These are phyloP conservation scores for Erysimum cheiranthoides DNA, from an alignment of 345 rosid species.

Conservation along the genomic window DNA sequence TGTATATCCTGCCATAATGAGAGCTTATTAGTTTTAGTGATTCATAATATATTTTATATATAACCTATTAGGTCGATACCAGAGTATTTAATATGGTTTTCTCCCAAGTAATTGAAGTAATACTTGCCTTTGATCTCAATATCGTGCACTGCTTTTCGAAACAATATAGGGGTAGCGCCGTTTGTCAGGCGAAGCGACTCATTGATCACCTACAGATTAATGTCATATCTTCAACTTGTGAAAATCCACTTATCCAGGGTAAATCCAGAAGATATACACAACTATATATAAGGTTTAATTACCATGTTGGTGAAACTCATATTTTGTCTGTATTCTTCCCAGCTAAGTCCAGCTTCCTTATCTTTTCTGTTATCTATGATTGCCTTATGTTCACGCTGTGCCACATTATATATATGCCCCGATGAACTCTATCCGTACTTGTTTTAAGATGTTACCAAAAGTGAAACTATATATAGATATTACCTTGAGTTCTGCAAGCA, in stretches of 20 bases:
- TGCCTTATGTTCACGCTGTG: constrained; percentile 31
- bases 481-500: constrained; percentile 40
- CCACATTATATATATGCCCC: neutral
- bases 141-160: constrained; percentile 52
- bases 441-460: neutral
- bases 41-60: no score
- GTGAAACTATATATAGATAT: neutral
- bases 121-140: constrained; percentile 48
- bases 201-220: constrained; percentile 39
- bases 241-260: neutral
- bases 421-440: neutral
- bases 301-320: constrained; percentile 57
- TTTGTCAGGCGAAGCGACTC: constrained; percentile 53
- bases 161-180: constrained; percentile 30
- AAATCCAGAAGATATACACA: neutral
- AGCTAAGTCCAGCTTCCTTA: constrained; percentile 32
- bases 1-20: constrained; percentile 41
- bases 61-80: neutral
- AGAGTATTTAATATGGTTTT: no score
- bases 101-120: neutral
- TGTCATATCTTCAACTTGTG: neutral
- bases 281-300: neutral
- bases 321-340: constrained; percentile 53
- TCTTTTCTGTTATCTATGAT: constrained; percentile 25
- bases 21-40: neutral